A percentile compares a stretch with the other conserved stretches of the same genome.
phyloP scores from a whole-genome alignment of 768 basidiomycete genomes.

The Lactarius hengduanensis region DNA sequence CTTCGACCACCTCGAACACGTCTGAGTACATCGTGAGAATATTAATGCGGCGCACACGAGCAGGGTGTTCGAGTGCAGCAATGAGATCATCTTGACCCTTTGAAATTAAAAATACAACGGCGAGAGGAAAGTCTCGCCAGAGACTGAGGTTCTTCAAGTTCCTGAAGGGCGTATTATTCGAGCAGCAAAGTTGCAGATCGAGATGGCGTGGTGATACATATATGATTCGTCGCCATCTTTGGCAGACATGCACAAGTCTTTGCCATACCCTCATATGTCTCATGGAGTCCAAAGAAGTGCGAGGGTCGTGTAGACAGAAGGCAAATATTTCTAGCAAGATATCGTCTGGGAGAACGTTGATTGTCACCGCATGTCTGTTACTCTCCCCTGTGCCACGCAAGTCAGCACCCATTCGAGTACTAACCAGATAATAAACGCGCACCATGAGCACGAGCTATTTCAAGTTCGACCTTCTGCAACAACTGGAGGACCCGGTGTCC shows the following conservation, averaged over 20 bases:
- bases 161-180: not conserved
- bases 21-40: too few relatives aligned
- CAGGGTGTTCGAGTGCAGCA: not conserved
- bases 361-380: not conserved
- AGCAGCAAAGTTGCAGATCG: not conserved
- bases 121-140: not conserved
- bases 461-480: not conserved
- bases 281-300: accelerated
- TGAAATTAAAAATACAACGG: not conserved
- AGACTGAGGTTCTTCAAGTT: not conserved
- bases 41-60: not conserved
- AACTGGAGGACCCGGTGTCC: too few relatives aligned
- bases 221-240: not conserved
- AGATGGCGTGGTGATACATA: not conserved
- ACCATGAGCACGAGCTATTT: not conserved
- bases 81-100: not conserved
- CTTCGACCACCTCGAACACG: not conserved
- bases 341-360: not conserved
- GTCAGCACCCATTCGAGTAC: not conserved
- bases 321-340: not conserved
- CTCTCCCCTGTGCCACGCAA: not conserved
- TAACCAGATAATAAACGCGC: not conserved
- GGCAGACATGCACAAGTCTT: not conserved
- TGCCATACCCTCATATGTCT: not conserved
- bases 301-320: not conserved